Evolutionary conservation across 2,329 filamentous ascomycete genomes (phyloP).

Genomic region (Fusarium xyrophilum): DNA sequence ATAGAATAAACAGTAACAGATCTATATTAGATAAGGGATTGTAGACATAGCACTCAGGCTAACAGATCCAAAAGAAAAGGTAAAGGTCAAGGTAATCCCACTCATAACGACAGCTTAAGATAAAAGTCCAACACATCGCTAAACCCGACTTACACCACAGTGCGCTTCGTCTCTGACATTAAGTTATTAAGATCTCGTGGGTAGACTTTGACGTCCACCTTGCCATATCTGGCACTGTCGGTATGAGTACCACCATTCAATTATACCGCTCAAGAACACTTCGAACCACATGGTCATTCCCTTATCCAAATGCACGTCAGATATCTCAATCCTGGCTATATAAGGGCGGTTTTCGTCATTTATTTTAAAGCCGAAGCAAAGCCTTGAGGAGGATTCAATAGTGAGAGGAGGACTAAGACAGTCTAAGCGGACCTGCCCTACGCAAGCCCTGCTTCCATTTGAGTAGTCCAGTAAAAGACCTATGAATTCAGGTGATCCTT

Average conservation of each 20-base stretch:
- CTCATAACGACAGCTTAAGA: no score
- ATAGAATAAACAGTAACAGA: no score
- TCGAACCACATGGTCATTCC: neutral
- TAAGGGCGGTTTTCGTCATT: neutral
- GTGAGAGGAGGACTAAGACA: neutral
- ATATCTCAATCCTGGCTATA: neutral
- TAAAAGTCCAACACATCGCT: neutral
- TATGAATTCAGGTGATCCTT: neutral
- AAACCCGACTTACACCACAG: no score
- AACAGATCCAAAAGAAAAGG: no score
- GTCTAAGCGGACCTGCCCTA: neutral
- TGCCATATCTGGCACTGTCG: neutral
- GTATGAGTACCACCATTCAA: constrained; percentile 4
- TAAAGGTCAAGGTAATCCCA: no score
- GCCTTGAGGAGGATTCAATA: neutral
- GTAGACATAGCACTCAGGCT: no score
- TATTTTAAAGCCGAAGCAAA: neutral
- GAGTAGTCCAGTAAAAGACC: neutral
- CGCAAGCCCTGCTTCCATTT: neutral
- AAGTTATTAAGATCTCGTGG: neutral
- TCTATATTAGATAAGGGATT: no score
- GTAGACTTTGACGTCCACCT: neutral
- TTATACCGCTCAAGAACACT: neutral
- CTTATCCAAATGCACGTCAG: neutral
- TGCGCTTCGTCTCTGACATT: no score